Conservation (phyloP, 768 basidiomycete species). For the Xerocomellus intermedius region DNA sequence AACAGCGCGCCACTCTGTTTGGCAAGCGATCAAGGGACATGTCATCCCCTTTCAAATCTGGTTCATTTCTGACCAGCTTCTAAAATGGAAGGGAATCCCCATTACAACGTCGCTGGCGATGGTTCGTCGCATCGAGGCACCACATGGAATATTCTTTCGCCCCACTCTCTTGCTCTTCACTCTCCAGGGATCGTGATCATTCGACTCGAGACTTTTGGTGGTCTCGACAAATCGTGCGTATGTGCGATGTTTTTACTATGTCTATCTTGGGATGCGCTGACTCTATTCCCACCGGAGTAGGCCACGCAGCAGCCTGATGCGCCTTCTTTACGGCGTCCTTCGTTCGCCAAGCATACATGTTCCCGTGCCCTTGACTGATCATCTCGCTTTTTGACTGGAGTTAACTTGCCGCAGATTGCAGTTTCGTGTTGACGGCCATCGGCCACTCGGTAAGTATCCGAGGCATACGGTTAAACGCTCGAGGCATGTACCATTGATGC, state of each 20-base stretch:
- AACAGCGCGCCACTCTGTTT: conserved; percentile 26
- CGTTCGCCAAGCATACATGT: conserved; percentile 10
- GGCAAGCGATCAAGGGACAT: conserved; percentile 34
- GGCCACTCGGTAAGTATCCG: conserved; percentile 9
- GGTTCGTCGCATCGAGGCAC: conserved; percentile 10
- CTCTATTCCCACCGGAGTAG: conserved; percentile 15
- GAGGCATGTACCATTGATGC: conserved; percentile 7
- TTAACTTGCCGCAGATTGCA: conserved; percentile 10
- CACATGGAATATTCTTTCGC: conserved; percentile 19
- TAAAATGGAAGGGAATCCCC: conserved; percentile 32
- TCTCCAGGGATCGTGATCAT: conserved; percentile 12
- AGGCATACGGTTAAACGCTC: neutral
- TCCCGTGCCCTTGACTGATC: conserved; percentile 10
- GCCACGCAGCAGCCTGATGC: conserved; percentile 36
- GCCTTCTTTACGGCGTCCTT: conserved; percentile 31
- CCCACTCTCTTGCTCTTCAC: conserved; percentile 17
- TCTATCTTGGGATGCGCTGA: conserved; percentile 16
- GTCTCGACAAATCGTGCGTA: conserved; percentile 1
- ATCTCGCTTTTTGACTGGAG: conserved; percentile 21
- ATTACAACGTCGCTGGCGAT: conserved; percentile 12
- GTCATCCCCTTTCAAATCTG: conserved; percentile 29
- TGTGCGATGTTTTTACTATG: conserved; percentile 15
- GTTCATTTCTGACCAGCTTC: conserved; percentile 27
- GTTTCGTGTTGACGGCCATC: conserved; percentile 12
- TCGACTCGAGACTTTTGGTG: neutral